Evolutionary conservation across 352 stramenopile genomes (phyloP), one percentile per base, ranked within the genome.

Genomic region (Phytophthora pisi): DNA sequence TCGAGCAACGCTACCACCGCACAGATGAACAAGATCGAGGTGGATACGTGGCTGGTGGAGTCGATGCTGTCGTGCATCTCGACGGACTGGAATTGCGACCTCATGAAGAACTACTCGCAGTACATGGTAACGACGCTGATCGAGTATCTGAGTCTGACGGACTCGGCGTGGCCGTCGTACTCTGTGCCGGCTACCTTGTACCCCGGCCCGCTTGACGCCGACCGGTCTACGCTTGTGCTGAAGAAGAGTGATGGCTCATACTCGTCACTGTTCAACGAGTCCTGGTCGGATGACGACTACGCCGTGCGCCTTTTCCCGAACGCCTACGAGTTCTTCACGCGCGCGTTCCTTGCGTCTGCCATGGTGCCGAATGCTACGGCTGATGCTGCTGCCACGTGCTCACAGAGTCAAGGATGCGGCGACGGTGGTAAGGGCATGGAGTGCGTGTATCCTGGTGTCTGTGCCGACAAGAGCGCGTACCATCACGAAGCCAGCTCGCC

Each of bases 401-500:
- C 64, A 10, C 69, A 86, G 59, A 86, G 40, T 13, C 84, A 92
- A 64, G 74, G 78, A 15, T 95, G 87, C 51, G 65, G 59, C 16
- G 68, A 76, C 45, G 68, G 69, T 34, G 79, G 79, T 3, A 83
- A 73, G 8, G 82, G 77, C 31, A 77, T 83, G 64, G 88, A 96
- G 67, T 96, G 88, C 31, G 81, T 94, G 28, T 84, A 91, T 40
- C 86, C 88, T n/a, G 88, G 86, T 13, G 70, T 92, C 18, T 96
- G 88, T 30, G 72, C 53, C 6, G 68, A 53, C 18, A 83, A 86
- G 56, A 74, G 61, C 16, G 84, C 86, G 24, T 90, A 83, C 65
- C 92, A 92, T 75, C 88, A 96, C 61, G 83, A 94, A 64, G 86
- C 88, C 6, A 88, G 82, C 53, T 91, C 82, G 7, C 88, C 88